Evolutionary conservation across 2,329 filamentous ascomycete genomes (phyloP), one percentile per base, ranked within the genome.

Genomic region (Capronia americana): DNA sequence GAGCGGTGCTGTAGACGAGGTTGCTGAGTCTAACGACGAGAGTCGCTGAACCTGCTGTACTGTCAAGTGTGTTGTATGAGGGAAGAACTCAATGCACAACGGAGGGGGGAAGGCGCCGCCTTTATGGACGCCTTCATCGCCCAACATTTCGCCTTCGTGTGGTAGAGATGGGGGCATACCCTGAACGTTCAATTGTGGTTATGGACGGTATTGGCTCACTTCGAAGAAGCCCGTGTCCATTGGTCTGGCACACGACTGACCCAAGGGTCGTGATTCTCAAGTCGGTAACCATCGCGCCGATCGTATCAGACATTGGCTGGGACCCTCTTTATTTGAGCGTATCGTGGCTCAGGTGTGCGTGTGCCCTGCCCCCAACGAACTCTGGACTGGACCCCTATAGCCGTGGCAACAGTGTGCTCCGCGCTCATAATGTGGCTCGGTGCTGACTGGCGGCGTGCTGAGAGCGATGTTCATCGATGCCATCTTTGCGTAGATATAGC

Each of bases 221-320:
- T 24, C 0, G 23, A 28, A 23, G 48, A 7, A 14, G 23, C 10
- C 23, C 14, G n/a, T 28, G 20, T 51, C 48, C 6, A 51, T 51
- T 51, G 23, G 48, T 24, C 20, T 10, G 38, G 38, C 2, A 10
- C 10, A 3, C 6, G 23, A 26, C 8, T 5, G 10, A 51, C 48
- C 48, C 38, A 44, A n/a, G 38, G 48, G 26, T 51, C 48, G 48
- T 51, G 48, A 28, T 24, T 28, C 48, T 51, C 24, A 11, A 51
- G 20, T 4, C 10, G 20, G 48, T 10, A 51, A 26, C 4, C 17
- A 17, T 24, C 17, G 48, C 23, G 48, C 12, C 10, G 48, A 51
- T 51, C 48, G 4, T 10, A 51, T 24, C 48, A 26, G 23, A 26
- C 48, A 44, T n/a, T 44, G 17, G 38, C 38, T 44, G 17, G 38